Conservation (phyloP, 164 flowering plant species). For the Tetrastigma voinierianum region DNA sequence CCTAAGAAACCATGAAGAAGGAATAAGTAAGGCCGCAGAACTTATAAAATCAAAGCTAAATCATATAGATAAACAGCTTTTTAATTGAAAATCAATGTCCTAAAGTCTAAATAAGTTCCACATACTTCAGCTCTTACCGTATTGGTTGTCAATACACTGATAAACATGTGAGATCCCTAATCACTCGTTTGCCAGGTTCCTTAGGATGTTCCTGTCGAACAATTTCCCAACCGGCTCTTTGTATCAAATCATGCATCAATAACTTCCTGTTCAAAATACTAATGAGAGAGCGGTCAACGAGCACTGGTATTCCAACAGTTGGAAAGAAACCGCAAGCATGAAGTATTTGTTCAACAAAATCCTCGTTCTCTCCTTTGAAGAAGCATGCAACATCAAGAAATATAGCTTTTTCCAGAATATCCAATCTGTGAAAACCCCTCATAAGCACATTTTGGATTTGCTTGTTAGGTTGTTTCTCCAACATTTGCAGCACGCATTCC, state of each 20-base stretch:
- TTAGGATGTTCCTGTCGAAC: neutral
- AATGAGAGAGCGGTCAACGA: neutral
- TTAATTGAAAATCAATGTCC: no score
- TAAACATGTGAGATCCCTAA: conserved; percentile 5
- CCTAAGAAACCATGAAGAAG: no score
- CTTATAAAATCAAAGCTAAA: no score
- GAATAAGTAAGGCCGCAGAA: no score
- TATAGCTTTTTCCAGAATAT: neutral
- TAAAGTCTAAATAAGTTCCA: no score
- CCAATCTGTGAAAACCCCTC: neutral
- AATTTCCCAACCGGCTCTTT: conserved; percentile 16
- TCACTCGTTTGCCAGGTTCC: conserved; percentile 15
- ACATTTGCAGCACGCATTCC: neutral
- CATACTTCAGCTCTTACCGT: neutral
- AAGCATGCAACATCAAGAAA: conserved; percentile 15
- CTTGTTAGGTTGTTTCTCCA: no score
- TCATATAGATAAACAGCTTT: no score
- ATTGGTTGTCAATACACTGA: conserved; percentile 1
- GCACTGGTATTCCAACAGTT: neutral
- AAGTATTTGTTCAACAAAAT: neutral
- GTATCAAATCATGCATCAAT: conserved; percentile 10
- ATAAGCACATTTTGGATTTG: neutral
- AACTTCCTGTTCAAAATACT: neutral
- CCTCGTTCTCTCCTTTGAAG: neutral
- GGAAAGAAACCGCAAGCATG: neutral